Base-by-base conservation (phyloP, 202 grass and related monocot genomes). In the Tripidium arundinaceum region DNA sequence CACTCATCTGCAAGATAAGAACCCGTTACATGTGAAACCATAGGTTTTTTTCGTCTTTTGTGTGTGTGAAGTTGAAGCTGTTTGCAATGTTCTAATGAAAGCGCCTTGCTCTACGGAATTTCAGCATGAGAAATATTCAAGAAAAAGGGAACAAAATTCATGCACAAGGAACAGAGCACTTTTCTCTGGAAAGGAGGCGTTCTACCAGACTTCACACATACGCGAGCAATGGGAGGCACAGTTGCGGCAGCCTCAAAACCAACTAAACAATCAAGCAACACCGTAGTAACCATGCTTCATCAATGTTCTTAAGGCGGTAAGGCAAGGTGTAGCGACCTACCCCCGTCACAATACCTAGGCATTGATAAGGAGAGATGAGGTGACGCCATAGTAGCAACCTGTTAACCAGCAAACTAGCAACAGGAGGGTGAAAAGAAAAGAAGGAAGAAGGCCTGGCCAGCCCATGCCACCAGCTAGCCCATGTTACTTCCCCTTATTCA, bases 1-100 rank as follows among this genome's bases (percentile, higher is more conserved):
- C 95, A 95, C 65, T 98, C 95, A 86, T 98, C 95, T 98, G 74
- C 58, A 72, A 81, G 77, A 34, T 38, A 73, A 65, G 19, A 39
- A 3, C 16, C 70, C 28, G 39, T 47, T 73, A 37, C 9, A 34
- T 59, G 68, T 77, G 39, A 74, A 87, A 77, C 55, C 8, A 24
- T 55, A 22, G 21, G 19, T 3, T 22, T 57, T 3, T 57, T 57
- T 57, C 8, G 3, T 57, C 3, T 7, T 50, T 50, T 5, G 7
- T 21, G 21, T 26, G 11, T 60, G 24, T 28, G 22, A 60, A 60
- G 24, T 27, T 70, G 1, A 24, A 26, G 39, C 13, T 27, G 45
- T 69, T 69, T 68, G 68, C 49, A 68, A 52, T 28, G 15, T 6
- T 18, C n/a, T 16, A 76, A 50, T 75, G 2, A 75, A 55, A 16